Conservation (phyloP, 495 filamentous ascomycete genomes). For the Cryomyces antarcticus region DNA sequence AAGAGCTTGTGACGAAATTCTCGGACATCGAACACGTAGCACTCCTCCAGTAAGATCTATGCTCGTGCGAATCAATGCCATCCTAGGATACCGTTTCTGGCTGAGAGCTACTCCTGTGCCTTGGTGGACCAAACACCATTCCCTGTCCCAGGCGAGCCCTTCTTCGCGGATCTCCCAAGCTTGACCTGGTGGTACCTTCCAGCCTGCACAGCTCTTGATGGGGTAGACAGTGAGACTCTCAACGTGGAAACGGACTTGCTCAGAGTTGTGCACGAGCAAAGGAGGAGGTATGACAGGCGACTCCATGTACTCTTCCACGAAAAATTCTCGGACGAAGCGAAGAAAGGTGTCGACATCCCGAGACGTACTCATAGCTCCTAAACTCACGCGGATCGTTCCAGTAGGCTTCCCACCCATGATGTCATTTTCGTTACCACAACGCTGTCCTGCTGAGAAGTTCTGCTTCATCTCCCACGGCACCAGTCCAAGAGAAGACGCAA, state of each 20-base stretch:
- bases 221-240: conserved; percentile 33
- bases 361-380: conserved; percentile 73
- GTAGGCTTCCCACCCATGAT: conserved; percentile 68
- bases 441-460: conserved; percentile 62
- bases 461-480: conserved; percentile 57
- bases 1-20: neutral
- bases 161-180: conserved; percentile 58
- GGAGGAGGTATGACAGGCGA: conserved; percentile 6
- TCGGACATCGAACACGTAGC: conserved; percentile 23
- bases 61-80: conserved; percentile 56
- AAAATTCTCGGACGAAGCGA: conserved; percentile 59
- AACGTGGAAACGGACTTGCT: conserved; percentile 10
- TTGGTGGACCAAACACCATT: conserved; percentile 81
- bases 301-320: conserved; percentile 22
- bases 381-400: conserved; percentile 62
- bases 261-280: conserved; percentile 22
- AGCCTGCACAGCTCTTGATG: conserved; percentile 76
- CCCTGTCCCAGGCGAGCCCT: conserved; percentile 77
- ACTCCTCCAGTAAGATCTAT: conserved; percentile 43
- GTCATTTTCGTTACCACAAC: conserved; percentile 48
- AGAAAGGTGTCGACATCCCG: conserved; percentile 54
- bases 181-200: conserved; percentile 38
- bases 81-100: conserved; percentile 64
- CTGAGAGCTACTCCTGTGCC: conserved; percentile 58
- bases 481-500: conserved; percentile 45